Base-by-base conservation (phyloP, 345 rosid species). In the Eucalyptus polyanthemos region DNA sequence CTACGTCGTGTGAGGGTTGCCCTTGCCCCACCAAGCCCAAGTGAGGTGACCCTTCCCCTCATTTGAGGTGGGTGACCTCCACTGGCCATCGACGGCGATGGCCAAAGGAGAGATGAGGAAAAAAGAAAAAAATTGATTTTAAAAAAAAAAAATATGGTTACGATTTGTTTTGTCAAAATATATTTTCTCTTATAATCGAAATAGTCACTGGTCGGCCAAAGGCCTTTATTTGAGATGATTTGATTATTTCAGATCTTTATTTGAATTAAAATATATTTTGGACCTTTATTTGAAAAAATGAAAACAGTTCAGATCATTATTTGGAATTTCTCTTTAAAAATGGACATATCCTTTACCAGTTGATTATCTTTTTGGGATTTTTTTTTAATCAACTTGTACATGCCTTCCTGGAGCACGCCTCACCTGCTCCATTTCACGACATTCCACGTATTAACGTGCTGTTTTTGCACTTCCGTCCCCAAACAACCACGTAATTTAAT, bases 31-130 rank as follows among this genome's bases (percentile, higher is more conserved):
- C 1, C 4, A 8, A 51, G 4, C 56, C 21, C 1, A 51, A 19
- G 9, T 51, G 22, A 7, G 9, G 22, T 0, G 0, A 51, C 56
- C 56, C 9, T 51, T 51, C 22, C 56, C 24, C 56, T 53, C 9
- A 53, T 9, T 0, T 19, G 2, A 19, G 56, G 56, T 17, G 0
- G 10, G 56, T 7, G 56, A 53, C 56, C 24, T 53, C 1, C 1
- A 0, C 1, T 53, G 24, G 24, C 4, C 56, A 53, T 53, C 0
- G 2, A 53, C 0, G 4, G 4, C 0, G 0, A 3, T 0, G 4
- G 0, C 56, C 2, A 17, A 8, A 4, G 10, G 24, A 53, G 24
- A 21, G 10, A 53, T 53, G 24, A 53, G 56, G 10, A 53, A 53
- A 53, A 53, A 3, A 51, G 4, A n/a, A 51, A 51, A 17, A 51